Evolutionary conservation across 73 alveolate species (phyloP), one percentile per base, ranked within the genome.

Genomic region (Tetrahymena malaccensis): DNA sequence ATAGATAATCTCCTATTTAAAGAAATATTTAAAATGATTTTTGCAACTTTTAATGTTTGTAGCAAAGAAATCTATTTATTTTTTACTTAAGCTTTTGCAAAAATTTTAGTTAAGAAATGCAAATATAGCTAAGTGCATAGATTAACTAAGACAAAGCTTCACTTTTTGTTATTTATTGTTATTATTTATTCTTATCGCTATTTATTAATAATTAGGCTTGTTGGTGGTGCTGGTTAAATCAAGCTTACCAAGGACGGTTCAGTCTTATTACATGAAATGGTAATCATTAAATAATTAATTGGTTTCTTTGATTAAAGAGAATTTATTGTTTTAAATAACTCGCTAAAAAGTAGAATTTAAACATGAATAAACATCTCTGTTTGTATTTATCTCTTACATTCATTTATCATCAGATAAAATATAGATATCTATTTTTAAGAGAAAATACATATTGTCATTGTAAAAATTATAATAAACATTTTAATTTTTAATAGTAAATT

Each of bases 191-290:
- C 37, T 70, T 9, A 70, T 70, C 37, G 22, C 31, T 8, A 22
- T 70, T 70, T 70, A n/a, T 25, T 70, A 70, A 70, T 50, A 25
- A 3, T 5, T 70, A 70, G 89, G 89, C 89, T 98, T 57, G 99
- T 98, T 50, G 99, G 99, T 4, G 99, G 99, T 55, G 99, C 99
- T 50, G 99, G 99, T n/a, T 98, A 98, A 96, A 97, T 98, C 95
- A 98, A 98, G 97, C 96, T 98, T 55, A 98, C 99, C 37, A 98
- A 98, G 95, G 99, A 98, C 95, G 99, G 99, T 15, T 96, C 97
- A 55, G 99, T 98, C 43, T 97, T 98, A n/a, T 98, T 98, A 93
- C 98, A 98, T 57, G 99, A 98, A 93, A 98, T 98, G 99, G 89
- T 70, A 70, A 70, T 70, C 3, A 57, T 9, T 57, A 9, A 44